phyloP scores from a whole-genome alignment of 805 yeast species.

The Ogataea nakhonphanomensis region DNA sequence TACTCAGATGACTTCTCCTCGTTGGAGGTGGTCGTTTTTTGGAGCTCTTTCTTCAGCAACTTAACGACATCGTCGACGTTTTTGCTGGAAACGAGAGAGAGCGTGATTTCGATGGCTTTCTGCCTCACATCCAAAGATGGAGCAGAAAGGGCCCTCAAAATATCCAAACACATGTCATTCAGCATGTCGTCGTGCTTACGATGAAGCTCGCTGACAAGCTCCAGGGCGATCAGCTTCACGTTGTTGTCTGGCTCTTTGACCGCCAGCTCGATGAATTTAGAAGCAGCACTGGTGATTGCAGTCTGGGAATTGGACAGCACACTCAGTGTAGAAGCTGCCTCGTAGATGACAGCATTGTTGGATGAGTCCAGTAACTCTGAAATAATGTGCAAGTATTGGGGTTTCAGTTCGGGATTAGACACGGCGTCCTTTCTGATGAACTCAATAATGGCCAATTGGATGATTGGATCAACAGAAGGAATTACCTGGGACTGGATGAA shows the following conservation, averaged over 20 bases:
- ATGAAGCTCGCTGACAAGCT: constrained; percentile 76
- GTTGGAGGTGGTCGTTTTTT: constrained; percentile 61
- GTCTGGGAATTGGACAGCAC: constrained; percentile 54
- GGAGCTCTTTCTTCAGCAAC: constrained; percentile 86
- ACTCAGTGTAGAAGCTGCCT: constrained; percentile 81
- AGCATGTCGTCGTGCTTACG: constrained; percentile 73
- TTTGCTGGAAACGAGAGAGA: constrained; percentile 75
- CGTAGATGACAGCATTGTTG: constrained; percentile 76
- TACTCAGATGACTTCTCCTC: constrained; percentile 84
- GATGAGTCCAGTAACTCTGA: constrained; percentile 69
- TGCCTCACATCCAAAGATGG: constrained; percentile 90
- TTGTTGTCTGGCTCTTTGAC: constrained; percentile 93
- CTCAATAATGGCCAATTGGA: constrained; percentile 88
- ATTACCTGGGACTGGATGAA: constrained; percentile 73
- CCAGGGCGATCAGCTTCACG: constrained; percentile 87
- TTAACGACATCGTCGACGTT: constrained; percentile 93
- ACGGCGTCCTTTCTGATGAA: constrained; percentile 82
- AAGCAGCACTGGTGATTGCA: constrained; percentile 73
- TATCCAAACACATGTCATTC: constrained; percentile 80
- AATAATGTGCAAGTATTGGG: constrained; percentile 69
- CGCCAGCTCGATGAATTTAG: constrained; percentile 83
- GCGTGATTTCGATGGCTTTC: constrained; percentile 81
- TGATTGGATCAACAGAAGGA: constrained; percentile 68
- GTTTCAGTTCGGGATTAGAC: constrained; percentile 57
- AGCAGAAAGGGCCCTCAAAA: constrained; percentile 78